A percentile compares a stretch with the other conserved stretches of the same genome.
Evolutionary conservation across 192 early-diverging fungal species (phyloP).

Genomic region (Funneliformis geosporum): DNA sequence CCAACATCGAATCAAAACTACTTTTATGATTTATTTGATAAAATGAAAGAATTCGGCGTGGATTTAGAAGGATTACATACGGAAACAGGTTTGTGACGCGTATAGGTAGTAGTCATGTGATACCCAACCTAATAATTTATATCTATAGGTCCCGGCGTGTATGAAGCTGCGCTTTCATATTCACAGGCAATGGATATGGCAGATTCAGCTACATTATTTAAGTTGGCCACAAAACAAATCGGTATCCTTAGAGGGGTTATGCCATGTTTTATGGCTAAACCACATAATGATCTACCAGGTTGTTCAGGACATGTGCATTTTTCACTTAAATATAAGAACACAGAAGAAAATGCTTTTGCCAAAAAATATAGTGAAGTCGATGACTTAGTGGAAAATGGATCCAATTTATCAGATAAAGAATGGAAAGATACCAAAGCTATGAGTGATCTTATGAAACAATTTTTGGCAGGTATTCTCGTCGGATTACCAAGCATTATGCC

Average conservation of each 20-base stretch:
- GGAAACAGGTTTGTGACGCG: constrained; percentile 60
- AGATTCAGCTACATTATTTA: constrained; percentile 79
- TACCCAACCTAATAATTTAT: neutral
- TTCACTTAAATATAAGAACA: constrained; percentile 51
- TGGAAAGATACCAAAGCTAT: constrained; percentile 43
- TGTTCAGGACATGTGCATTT: constrained; percentile 84
- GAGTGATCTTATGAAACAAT: constrained; percentile 58
- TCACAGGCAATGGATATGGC: constrained; percentile 57
- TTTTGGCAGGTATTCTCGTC: constrained; percentile 54
- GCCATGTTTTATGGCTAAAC: constrained; percentile 86
- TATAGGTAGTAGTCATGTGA: neutral
- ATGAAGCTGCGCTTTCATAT: constrained; percentile 76
- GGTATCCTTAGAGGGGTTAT: constrained; percentile 65
- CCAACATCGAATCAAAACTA: constrained; percentile 67
- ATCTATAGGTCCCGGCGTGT: constrained; percentile 70
- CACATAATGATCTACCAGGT: constrained; percentile 67
- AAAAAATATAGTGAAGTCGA: constrained; percentile 20
- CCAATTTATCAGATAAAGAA: neutral
- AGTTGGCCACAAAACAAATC: constrained; percentile 72
- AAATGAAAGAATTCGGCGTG: constrained; percentile 57
- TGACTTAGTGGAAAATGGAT: neutral
- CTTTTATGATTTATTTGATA: constrained; percentile 71
- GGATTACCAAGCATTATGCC: constrained; percentile 73
- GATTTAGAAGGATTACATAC: constrained; percentile 79
- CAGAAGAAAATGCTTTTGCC: constrained; percentile 58